Evolutionary conservation across 1,284 basidiomycete genomes (phyloP).

Genomic region (Ustilago loliicola): DNA sequence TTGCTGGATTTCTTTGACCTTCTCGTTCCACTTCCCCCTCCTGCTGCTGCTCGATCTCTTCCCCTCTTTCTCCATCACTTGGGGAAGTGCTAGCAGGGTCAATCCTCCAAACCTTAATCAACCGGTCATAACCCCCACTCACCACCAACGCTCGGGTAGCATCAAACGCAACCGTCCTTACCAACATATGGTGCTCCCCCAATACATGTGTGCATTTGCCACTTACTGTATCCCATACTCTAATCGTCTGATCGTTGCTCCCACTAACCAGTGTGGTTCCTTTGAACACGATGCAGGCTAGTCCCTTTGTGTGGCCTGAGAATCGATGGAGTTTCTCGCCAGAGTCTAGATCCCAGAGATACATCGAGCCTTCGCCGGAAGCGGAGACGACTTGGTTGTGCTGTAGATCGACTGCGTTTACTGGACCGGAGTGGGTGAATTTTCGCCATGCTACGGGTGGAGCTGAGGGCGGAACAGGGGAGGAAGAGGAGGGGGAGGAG

Average conservation of each 20-base stretch:
- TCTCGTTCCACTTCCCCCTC: background rate
- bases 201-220: conserved; percentile 47
- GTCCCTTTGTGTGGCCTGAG: conserved; percentile 47
- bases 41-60: background rate
- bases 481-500: conserved; percentile 1
- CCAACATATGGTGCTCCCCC: conserved; percentile 49
- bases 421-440: conserved; percentile 42
- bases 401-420: conserved; percentile 51
- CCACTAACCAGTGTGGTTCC: conserved; percentile 53
- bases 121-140: conserved; percentile 57
- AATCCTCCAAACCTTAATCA: conserved; percentile 52
- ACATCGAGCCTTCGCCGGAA: conserved; percentile 56
- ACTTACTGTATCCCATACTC: conserved; percentile 54
- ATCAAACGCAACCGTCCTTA: conserved; percentile 53
- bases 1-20: background rate
- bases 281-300: conserved; percentile 56
- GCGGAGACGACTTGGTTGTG: conserved; percentile 50
- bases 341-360: conserved; percentile 52
- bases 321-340: conserved; percentile 48
- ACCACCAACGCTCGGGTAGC: conserved; percentile 35
- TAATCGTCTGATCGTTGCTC: conserved; percentile 58
- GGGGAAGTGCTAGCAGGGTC: background rate
- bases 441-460: conserved; percentile 22
- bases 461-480: background rate
- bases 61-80: background rate